Conservation (phyloP, 2,329 filamentous ascomycete genomes). For the Microsporum canis region DNA sequence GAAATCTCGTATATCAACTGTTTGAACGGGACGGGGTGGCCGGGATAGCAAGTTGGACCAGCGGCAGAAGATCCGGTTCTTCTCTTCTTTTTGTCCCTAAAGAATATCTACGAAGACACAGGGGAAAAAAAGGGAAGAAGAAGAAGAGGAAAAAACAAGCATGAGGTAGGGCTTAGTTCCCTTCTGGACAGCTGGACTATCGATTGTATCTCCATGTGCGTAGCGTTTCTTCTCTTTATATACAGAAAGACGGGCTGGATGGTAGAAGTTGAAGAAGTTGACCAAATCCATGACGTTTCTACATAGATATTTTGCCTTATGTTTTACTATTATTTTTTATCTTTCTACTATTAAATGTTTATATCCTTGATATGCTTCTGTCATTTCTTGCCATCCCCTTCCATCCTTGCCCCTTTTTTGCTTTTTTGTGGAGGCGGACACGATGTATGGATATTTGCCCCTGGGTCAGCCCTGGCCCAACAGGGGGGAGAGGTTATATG, state of each 20-base stretch:
- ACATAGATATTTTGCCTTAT: neutral
- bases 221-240: neutral
- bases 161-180: neutral
- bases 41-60: neutral
- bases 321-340: neutral
- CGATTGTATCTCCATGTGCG: neutral
- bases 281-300: neutral
- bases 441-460: neutral
- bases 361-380: no score
- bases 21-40: neutral
- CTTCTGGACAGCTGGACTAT: neutral
- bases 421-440: slow-evolving; percentile 1
- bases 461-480: neutral
- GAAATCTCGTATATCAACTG: neutral
- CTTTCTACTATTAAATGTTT: neutral
- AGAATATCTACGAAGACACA: neutral
- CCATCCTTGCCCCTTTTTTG: neutral
- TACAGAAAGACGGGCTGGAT: no score
- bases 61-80: neutral
- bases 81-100: neutral
- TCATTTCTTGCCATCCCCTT: no score
- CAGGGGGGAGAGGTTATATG: neutral
- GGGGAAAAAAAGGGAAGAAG: neutral
- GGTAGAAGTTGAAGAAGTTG: no score
- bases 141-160: neutral